Conservation (phyloP, 495 filamentous ascomycete species). For the Echria macrotheca region DNA sequence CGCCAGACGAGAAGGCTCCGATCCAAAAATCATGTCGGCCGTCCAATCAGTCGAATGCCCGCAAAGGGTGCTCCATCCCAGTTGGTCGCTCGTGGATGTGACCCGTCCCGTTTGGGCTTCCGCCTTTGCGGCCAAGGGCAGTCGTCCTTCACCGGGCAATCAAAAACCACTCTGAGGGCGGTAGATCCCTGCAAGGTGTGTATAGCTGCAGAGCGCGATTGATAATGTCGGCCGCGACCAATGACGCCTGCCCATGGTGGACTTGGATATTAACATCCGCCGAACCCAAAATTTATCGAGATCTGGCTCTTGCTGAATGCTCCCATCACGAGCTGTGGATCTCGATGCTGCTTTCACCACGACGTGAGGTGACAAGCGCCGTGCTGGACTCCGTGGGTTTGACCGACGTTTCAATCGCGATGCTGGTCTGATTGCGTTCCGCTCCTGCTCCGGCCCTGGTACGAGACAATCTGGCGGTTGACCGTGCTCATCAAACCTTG, state of each 20-base stretch:
- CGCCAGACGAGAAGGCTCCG: neutral
- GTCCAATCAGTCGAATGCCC: constrained; percentile 2
- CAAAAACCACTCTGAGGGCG: constrained; percentile 7
- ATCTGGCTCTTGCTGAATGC: constrained; percentile 1
- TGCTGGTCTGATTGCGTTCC: neutral
- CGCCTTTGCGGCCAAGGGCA: neutral
- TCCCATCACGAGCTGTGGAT: neutral
- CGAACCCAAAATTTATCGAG: neutral
- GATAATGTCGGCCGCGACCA: neutral
- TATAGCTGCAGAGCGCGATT: neutral
- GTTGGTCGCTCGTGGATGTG: constrained; percentile 4
- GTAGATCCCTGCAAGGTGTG: neutral
- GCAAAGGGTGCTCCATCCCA: constrained; percentile 1
- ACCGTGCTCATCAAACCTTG: constrained; percentile 10
- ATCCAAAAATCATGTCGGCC: neutral
- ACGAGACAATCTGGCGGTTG: constrained; percentile 1
- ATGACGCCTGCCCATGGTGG: neutral
- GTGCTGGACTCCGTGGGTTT: neutral
- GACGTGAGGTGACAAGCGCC: neutral
- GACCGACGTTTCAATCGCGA: constrained; percentile 8
- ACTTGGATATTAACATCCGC: neutral
- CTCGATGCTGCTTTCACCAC: neutral
- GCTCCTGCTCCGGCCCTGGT: neutral
- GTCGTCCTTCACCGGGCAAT: constrained; percentile 8
- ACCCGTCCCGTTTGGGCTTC: constrained; percentile 5